Evolutionary conservation across 1,284 basidiomycete species (phyloP), one percentile per base, ranked within the genome.

Genomic region (Sporisorium scitamineum): DNA sequence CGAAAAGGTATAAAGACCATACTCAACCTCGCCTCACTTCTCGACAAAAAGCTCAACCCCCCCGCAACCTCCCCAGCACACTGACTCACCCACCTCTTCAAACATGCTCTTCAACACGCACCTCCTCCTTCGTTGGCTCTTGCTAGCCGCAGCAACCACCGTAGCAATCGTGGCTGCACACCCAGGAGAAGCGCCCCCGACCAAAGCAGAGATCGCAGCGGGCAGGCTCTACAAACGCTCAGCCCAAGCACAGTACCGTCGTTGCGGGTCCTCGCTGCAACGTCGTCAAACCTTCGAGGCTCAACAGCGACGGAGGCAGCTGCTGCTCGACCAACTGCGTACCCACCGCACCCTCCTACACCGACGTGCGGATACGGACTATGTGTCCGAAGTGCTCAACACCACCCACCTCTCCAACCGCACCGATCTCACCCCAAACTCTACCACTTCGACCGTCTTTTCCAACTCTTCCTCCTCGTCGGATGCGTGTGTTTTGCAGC

Each of bases 401-500:
- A 50, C 27, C 14, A 31, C 26, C 6, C 47, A 50, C 27, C 47
- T 22, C 1, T 50, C 47, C 2, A 50, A 50, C 27, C 47, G 47
- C 16, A 50, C 47, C 26, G 47, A 50, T 8, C 31, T 22, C 47
- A 31, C 47, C n/a, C 2, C 20, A 1, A 20, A 31, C 2, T 5
- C 47, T 27, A 31, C 27, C 27, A 50, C 47, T 24, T 7, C 16
- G 14, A 31, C 8, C 9, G 47, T 50, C 3, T 50, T 50, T 7
- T 16, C 26, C 27, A 31, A 18, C 27, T n/a, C 13, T 7, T 16
- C 26, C 27, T n/a, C 5, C 27, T n/a, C 13, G 6, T n/a, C 47
- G 16, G 26, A 29, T 18, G 39, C 54, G 0, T 58, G 56, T 18
- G 29, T 58, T 29, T 22, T 58, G 42, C 44, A 47, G 29, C 42